Base-by-base conservation (phyloP, 2,329 filamentous ascomycete species). In the Aspergillus ochraceus region DNA sequence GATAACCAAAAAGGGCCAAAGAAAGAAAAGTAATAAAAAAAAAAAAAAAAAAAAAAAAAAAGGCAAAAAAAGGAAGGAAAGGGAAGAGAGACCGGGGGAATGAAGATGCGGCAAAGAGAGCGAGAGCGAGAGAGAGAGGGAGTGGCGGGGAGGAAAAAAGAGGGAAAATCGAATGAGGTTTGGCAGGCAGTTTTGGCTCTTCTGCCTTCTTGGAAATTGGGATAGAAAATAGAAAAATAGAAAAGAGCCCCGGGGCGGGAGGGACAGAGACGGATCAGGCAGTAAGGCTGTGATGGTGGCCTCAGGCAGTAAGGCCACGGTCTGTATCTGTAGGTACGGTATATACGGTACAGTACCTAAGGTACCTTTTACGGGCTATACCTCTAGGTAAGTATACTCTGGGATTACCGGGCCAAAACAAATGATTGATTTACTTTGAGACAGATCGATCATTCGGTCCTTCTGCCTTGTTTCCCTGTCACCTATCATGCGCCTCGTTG, bases 171-270 rank as follows among this genome's bases (percentile, higher is more conserved):
- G 60, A 64, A 67, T 58, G 57, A 64, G 62, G 58, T 62, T 64
- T 63, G 60, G 61, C 60, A 59, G 64, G 62, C 63, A 61, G 60
- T 60, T 58, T 65, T 59, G 64, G 63, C 61, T 59, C 59, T 62
- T 24, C 24, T 24, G 24, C 24, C 24, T 24, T 24, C 24, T 24
- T 24, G 24, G 24, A 24, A 24, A 24, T 24, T 59, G 60, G 59
- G 60, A 59, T 59, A 63, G 61, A 65, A 65, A 62, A 17, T 5
- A 36, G 32, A 36, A 20, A 46, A 46, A 20, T 24, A 5, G 24
- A 24, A 24, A 24, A 24, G 1, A 22, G 22, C 22, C 22, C 22
- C 45, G n/a, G 45, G 19, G 45, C 19, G 45, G 19, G 32, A 36
- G 12, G 12, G 26, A 46, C 22, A 22, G 20, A 22, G 3, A 12